Percentiles rank a stretch among this genome's conserved stretches.
phyloP scores from a whole-genome alignment of 805 yeast genomes.

The Wickerhamiella nectarea region DNA sequence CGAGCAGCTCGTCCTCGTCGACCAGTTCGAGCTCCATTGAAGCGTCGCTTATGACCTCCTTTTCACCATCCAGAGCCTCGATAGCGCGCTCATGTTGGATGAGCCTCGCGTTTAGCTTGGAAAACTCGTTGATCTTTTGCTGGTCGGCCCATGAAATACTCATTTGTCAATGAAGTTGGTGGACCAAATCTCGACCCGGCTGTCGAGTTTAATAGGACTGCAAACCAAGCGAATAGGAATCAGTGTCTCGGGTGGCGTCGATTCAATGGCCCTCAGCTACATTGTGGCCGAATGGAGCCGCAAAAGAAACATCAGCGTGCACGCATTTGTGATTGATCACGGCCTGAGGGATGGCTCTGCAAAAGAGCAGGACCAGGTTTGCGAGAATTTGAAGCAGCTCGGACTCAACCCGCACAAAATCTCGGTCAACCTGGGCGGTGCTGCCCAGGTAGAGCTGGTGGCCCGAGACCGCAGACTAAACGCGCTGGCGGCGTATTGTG shows the following conservation, averaged over 20 bases:
- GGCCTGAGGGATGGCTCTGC: conserved; percentile 36
- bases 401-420: conserved; percentile 27
- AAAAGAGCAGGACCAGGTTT: conserved; percentile 36
- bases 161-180: background rate
- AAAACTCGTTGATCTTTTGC: conserved; percentile 74
- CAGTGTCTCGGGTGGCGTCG: conserved; percentile 73
- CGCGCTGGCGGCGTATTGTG: conserved; percentile 33
- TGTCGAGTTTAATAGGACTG: background rate
- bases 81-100: conserved; percentile 43
- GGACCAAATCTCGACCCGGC: background rate
- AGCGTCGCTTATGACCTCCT: conserved; percentile 80
- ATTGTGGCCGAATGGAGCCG: conserved; percentile 31
- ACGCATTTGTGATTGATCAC: conserved; percentile 59
- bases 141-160: conserved; percentile 65
- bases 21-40: conserved; percentile 72
- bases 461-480: conserved; percentile 46
- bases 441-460: conserved; percentile 38
- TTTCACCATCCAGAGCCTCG: conserved; percentile 43
- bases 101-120: conserved; percentile 62
- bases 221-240: conserved; percentile 28
- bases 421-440: conserved; percentile 20
- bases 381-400: conserved; percentile 16
- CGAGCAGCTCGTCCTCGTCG: conserved; percentile 39
- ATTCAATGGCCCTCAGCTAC: conserved; percentile 56
- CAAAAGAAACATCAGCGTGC: conserved; percentile 22